Percentiles rank a stretch among this genome's conserved stretches.
Conservation (phyloP, 768 basidiomycete genomes). For the Cantharellus anzutake region DNA sequence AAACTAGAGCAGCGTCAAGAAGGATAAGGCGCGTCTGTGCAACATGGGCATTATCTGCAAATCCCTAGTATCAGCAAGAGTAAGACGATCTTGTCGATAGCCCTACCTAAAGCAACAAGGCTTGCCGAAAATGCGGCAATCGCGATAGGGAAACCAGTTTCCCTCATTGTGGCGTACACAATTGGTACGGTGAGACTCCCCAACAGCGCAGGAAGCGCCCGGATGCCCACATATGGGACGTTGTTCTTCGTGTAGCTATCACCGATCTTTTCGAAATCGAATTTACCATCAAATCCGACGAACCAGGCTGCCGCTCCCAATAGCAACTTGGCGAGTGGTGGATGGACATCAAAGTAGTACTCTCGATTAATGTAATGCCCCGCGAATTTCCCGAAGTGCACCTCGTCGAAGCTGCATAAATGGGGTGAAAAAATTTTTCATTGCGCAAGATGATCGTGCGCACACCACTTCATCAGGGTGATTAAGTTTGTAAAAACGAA, state of each 20-base stretch:
- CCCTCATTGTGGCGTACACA: conserved; percentile 94
- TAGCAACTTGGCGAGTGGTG: conserved; percentile 88
- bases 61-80: background rate
- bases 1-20: conserved; percentile 80
- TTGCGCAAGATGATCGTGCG: conserved; percentile 13
- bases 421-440: background rate
- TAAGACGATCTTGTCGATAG: background rate
- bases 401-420: conserved; percentile 71
- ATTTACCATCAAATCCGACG: conserved; percentile 87
- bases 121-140: conserved; percentile 79
- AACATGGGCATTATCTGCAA: conserved; percentile 82
- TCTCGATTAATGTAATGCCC: conserved; percentile 80
- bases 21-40: conserved; percentile 93
- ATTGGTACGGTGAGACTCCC: conserved; percentile 81
- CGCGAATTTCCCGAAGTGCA: conserved; percentile 97
- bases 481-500: conserved; percentile 88
- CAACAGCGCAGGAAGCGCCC: conserved; percentile 79
- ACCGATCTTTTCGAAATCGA: conserved; percentile 88
- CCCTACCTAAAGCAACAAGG: conserved; percentile 68
- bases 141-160: conserved; percentile 85
- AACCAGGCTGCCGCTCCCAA: conserved; percentile 93
- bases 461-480: conserved; percentile 91
- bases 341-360: conserved; percentile 99
- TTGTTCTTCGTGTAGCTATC: conserved; percentile 74
- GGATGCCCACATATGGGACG: conserved; percentile 88